Evolutionary conservation across 2,329 filamentous ascomycete genomes (phyloP), one percentile per base, ranked within the genome.

Genomic region (Tolypocladium paradoxum): DNA sequence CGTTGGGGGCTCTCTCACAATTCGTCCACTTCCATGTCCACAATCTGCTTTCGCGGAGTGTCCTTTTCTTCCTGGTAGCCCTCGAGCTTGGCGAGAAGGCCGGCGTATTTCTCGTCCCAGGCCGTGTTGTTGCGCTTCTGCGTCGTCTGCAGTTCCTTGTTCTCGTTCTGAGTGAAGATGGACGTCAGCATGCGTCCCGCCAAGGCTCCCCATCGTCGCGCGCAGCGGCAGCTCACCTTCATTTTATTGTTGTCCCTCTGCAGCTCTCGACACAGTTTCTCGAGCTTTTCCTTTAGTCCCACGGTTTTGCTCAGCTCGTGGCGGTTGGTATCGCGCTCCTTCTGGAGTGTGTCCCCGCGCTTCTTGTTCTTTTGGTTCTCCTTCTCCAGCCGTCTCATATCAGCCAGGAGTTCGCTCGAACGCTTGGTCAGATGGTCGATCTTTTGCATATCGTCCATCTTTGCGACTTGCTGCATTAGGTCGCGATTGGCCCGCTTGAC

Each of bases 171-270:
- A 14, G 20, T 31, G 40, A 52, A 45, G 31, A 33, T 40, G 47
- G 31, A 46, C 40, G 56, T 69, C 57, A 70, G 65, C 53, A 50
- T 48, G 22, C 22, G 35, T 24, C 45, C 54, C 33, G 16, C 31
- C 31, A 14, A 22, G 11, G 24, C n/a, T 37, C 35, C 57, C n/a
- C 33, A 7, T 18, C 24, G 38, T 35, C 34, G 31, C 31, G 37
- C 20, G 7, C 18, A 49, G 67, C 74, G 35, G 11, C 50, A 11
- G 46, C 59, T 61, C 70, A 93, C 89, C 85, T 97, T 97, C 59
- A 99, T 83, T 73, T 95, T 95, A 72, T 97, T 97, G 70, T 99
- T 99, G 66, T 99, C 93, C 63, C 92, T 88, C 56, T 95, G 93
- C 53, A 99, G 78, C 69, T 99, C 93, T 53, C 93, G 79, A 63